These are phyloP conservation scores for Astrephomene gubernaculifera DNA, from an alignment of 139 green algal species.

Conservation along the genomic window DNA sequence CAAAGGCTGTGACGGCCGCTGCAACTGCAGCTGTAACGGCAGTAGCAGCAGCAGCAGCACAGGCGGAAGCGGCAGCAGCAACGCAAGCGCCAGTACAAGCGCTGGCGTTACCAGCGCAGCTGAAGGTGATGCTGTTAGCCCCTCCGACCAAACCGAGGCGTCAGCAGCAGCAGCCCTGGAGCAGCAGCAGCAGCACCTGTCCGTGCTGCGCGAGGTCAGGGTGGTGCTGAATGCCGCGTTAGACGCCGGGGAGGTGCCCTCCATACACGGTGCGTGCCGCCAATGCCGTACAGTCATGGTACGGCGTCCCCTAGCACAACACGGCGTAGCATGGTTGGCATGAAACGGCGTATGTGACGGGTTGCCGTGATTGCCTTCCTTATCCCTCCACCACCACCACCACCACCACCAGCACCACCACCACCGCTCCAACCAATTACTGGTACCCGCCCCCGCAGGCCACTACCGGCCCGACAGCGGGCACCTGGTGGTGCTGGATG, in stretches of 20 bases:
- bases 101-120: too few species aligned
- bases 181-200: background rate
- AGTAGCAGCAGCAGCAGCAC: background rate
- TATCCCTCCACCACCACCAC: too few species aligned
- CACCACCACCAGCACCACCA: too few species aligned
- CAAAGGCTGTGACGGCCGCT: background rate
- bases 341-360: too few species aligned
- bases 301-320: too few species aligned
- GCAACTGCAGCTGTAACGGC: background rate
- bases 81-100: too few species aligned
- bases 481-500: slow-evolving; percentile 57
- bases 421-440: background rate
- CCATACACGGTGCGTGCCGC: slow-evolving; percentile 43
- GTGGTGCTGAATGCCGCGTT: slow-evolving; percentile 44
- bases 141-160: background rate
- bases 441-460: background rate
- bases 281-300: too few species aligned
- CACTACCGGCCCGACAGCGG: slow-evolving; percentile 40
- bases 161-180: background rate
- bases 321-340: too few species aligned
- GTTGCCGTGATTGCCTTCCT: too few species aligned
- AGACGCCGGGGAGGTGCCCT: slow-evolving; percentile 50
- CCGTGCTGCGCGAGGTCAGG: background rate
- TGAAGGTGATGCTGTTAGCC: too few species aligned
- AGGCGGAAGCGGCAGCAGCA: background rate